Evolutionary conservation across 1,284 basidiomycete genomes (phyloP).

Genomic region (Thelephora terrestris): DNA sequence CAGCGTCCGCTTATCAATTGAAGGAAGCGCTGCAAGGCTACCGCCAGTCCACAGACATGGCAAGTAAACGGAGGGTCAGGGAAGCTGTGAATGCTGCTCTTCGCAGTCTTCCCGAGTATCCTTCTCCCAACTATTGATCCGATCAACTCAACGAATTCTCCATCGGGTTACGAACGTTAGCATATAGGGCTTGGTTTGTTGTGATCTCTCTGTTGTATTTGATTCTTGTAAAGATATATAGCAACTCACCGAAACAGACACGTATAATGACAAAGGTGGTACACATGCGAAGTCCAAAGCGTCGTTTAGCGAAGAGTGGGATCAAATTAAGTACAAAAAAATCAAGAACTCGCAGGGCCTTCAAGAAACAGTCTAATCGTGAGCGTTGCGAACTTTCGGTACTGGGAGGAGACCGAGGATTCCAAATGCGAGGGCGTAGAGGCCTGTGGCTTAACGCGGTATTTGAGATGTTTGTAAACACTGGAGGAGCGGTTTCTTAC

Average conservation of each 20-base stretch:
- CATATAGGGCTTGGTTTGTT: not conserved
- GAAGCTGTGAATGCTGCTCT: slow-evolving; percentile 31
- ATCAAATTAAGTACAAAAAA: no score
- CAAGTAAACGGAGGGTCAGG: slow-evolving; percentile 29
- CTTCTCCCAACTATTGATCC: slow-evolving; percentile 16
- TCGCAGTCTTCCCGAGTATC: slow-evolving; percentile 27
- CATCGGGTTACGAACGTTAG: not conserved
- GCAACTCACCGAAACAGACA: no score
- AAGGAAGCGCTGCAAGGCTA: slow-evolving; percentile 26
- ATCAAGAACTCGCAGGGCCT: no score
- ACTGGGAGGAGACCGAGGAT: slow-evolving; percentile 59
- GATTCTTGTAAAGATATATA: not conserved
- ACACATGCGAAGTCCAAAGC: no score
- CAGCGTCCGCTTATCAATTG: slow-evolving; percentile 28
- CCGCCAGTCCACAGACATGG: slow-evolving; percentile 28
- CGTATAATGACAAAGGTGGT: no score
- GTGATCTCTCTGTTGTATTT: not conserved
- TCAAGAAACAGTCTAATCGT: not conserved
- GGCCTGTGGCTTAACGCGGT: slow-evolving; percentile 38
- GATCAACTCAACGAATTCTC: not conserved
- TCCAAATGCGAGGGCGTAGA: slow-evolving; percentile 61
- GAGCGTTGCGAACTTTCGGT: slow-evolving; percentile 25
- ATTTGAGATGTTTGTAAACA: slow-evolving; percentile 5
- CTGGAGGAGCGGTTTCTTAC: slow-evolving; percentile 27
- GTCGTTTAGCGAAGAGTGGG: no score